Percentiles rank a stretch among this genome's conserved stretches.
Evolutionary conservation across 345 rosid species (phyloP).

Genomic region (Acer saccharum): DNA sequence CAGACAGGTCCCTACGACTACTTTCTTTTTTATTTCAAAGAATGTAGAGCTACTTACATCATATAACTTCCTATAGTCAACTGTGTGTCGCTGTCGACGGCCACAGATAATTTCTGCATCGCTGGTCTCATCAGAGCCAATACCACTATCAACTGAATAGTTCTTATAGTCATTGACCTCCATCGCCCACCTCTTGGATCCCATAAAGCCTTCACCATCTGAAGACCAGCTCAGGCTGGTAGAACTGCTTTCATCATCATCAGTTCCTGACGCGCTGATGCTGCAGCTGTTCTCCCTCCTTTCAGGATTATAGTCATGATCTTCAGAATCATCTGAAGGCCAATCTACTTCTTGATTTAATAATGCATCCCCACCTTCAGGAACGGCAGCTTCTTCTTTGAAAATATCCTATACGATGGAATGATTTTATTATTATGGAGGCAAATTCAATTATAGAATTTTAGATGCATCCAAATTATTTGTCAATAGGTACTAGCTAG

Average conservation of each 20-base stretch:
- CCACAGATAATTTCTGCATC: conserved; percentile 67
- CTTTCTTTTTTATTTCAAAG: background rate
- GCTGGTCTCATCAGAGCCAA: conserved; percentile 56
- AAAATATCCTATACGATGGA: conserved; percentile 69
- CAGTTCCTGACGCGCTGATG: conserved; percentile 50
- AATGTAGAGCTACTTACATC: conserved; percentile 56
- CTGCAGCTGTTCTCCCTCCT: conserved; percentile 48
- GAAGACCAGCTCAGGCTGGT: conserved; percentile 84
- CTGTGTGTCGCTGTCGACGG: conserved; percentile 76
- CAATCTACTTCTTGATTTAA: conserved; percentile 73
- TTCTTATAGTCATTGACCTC: conserved; percentile 29
- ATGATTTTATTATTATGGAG: conserved; percentile 19
- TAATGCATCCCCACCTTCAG: conserved; percentile 51
- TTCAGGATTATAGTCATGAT: conserved; percentile 88
- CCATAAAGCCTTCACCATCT: conserved; percentile 56
- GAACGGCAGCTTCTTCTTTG: conserved; percentile 72
- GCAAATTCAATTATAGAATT: conserved; percentile 8
- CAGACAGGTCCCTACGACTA: background rate
- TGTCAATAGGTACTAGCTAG: background rate
- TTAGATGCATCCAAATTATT: conserved; percentile 17
- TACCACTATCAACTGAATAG: conserved; percentile 40
- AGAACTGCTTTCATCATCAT: conserved; percentile 52
- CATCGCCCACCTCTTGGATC: conserved; percentile 43
- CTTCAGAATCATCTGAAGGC: conserved; percentile 99
- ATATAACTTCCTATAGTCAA: conserved; percentile 85